These are phyloP conservation scores for Agapanthus africanus DNA, from an alignment of 106 monocot species.

Conservation along the genomic window DNA sequence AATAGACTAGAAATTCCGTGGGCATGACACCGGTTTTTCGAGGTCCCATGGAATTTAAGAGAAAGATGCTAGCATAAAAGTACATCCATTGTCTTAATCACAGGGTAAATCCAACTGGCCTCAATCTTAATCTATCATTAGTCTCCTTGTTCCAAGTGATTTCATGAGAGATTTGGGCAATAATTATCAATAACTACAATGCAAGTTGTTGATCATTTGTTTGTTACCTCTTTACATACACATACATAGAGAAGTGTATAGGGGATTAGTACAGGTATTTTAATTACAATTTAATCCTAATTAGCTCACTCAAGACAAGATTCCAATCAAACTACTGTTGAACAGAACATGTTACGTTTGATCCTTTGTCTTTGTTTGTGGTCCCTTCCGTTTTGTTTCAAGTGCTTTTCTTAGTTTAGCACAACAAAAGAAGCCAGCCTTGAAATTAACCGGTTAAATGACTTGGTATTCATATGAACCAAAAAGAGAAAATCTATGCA, in stretches of 20 bases:
- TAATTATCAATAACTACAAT: slow-evolving; percentile 1
- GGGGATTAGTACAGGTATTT: background rate
- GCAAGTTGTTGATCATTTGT: slow-evolving; percentile 14
- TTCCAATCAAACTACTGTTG: no score
- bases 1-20: background rate
- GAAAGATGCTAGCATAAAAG: background rate
- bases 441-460: no score
- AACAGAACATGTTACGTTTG: no score
- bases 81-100: background rate
- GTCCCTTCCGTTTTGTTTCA: no score
- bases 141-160: slow-evolving; percentile 11
- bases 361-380: no score
- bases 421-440: no score
- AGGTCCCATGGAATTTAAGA: background rate
- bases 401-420: no score
- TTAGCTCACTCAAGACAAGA: slow-evolving; percentile 3
- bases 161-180: slow-evolving; percentile 8
- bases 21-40: slow-evolving; percentile 2
- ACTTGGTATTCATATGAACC: no score
- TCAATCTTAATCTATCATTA: slow-evolving; percentile 3
- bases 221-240: background rate
- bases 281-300: background rate
- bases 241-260: background rate
- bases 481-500: no score
- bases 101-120: background rate